Base-by-base conservation (phyloP, 129 eudicot genomes). In the Ambrosia artemisiifolia region DNA sequence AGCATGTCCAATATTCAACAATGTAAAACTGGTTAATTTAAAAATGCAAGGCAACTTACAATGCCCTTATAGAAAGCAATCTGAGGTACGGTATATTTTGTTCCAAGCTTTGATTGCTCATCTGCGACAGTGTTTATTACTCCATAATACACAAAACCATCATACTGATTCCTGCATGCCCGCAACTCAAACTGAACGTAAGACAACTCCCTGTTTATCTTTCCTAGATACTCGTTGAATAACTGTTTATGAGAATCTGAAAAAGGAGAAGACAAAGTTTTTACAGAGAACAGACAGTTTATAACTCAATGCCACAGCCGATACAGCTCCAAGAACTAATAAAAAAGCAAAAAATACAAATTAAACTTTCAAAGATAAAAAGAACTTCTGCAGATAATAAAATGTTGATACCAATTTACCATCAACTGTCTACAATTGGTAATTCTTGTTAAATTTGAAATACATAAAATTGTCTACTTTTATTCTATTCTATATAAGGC, bases 71-170 rank as follows among this genome's bases (percentile, higher is more conserved):
- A 95, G 60, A 86, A 95, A 72, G 97, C 96, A 83, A 90, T 90
- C 71, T 90, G 97, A 53, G 99, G 97, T 75, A 84, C 86, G 5
- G 88, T 79, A 67, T 90, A 95, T 59, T 79, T 87, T 2, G 98
- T 87, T 54, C 98, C 98, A 66, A 93, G 91, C 85, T 90, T 93
- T 44, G 98, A 90, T 69, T 90, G 96, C 8, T 93, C 98, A 86
- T 93, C 98, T 16, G 88, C 82, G 59, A 93, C 90, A 42, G 88
- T 90, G 72, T 93, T 93, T 63, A 89, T 85, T 57, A 92, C 90
- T 55, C 98, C 98, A 67, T 85, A 89, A 66, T 87, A 85, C 17
- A 89, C 88, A 30, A 35, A 59, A 11, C 98, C 95, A 69, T 87
- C 92, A 72, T 93, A 93, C 73, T 93, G 98, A 73, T 90, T 90